These are phyloP conservation scores for Aegilops speltoides DNA, from an alignment of 176 grass and related monocot species.

Conservation along the genomic window DNA sequence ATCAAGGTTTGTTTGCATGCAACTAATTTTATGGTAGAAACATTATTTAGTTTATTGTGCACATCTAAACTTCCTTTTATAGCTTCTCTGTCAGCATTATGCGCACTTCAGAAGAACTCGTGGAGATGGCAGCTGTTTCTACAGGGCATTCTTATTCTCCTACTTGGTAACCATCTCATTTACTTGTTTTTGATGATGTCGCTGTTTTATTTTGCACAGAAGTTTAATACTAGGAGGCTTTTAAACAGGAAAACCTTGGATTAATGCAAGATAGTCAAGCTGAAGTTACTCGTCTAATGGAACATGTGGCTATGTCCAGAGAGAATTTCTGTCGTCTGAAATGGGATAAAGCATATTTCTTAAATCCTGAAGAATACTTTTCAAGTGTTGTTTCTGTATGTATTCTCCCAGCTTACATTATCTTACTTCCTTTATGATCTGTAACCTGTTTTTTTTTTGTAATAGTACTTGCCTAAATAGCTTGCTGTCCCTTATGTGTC, in stretches of 20 bases:
- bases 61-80: neutral
- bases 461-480: neutral
- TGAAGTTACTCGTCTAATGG: constrained; percentile 20
- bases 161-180: constrained; percentile 21
- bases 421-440: neutral
- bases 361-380: neutral
- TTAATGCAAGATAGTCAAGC: constrained; percentile 12
- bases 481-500: neutral
- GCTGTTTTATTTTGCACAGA: neutral
- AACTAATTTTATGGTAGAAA: neutral
- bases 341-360: neutral
- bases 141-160: constrained; percentile 29
- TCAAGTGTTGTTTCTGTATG: neutral
- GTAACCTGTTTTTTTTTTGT: neutral
- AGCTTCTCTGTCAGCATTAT: constrained; percentile 20
- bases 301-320: neutral
- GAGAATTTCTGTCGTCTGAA: neutral
- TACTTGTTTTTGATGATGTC: neutral
- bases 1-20: constrained; percentile 22
- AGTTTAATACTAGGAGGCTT: neutral
- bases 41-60: neutral
- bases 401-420: neutral
- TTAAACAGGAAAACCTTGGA: constrained; percentile 24
- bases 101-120: constrained; percentile 8
- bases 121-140: constrained; percentile 26